These are phyloP conservation scores for Paspalum notatum DNA, from an alignment of 176 grass and related monocot species.

Conservation along the genomic window DNA sequence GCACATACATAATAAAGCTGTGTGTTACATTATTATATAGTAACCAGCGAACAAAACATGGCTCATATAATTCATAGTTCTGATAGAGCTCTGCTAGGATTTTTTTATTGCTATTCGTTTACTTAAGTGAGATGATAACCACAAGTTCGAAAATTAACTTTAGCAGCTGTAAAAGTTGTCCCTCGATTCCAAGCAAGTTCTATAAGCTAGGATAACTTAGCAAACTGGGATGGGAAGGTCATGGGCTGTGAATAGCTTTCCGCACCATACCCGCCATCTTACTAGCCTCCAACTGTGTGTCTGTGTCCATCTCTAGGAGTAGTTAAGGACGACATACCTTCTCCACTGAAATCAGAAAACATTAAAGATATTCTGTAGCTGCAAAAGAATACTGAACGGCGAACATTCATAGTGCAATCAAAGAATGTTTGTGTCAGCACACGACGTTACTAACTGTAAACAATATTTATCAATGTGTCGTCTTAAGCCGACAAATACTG, in stretches of 20 bases:
- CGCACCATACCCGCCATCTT: background rate
- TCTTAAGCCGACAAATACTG: constrained; percentile 7
- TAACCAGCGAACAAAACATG: background rate
- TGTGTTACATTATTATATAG: background rate
- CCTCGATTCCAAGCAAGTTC: background rate
- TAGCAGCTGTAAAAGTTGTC: background rate
- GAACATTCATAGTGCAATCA: background rate
- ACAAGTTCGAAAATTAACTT: background rate
- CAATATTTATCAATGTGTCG: constrained; percentile 9
- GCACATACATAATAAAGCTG: background rate
- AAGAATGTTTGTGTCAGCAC: background rate
- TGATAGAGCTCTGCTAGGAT: background rate
- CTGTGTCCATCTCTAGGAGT: background rate
- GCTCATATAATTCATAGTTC: background rate
- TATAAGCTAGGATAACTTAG: background rate
- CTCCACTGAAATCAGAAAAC: background rate
- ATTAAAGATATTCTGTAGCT: background rate
- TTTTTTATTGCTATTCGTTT: background rate
- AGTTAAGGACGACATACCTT: background rate
- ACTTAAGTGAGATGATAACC: background rate
- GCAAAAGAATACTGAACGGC: background rate
- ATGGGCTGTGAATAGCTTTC: constrained; percentile 19
- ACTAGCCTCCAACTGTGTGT: background rate
- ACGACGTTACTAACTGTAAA: background rate
- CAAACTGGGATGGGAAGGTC: constrained; percentile 12